Conservation (phyloP, 2,329 filamentous ascomycete genomes). For the Bipolaris zeicola region DNA sequence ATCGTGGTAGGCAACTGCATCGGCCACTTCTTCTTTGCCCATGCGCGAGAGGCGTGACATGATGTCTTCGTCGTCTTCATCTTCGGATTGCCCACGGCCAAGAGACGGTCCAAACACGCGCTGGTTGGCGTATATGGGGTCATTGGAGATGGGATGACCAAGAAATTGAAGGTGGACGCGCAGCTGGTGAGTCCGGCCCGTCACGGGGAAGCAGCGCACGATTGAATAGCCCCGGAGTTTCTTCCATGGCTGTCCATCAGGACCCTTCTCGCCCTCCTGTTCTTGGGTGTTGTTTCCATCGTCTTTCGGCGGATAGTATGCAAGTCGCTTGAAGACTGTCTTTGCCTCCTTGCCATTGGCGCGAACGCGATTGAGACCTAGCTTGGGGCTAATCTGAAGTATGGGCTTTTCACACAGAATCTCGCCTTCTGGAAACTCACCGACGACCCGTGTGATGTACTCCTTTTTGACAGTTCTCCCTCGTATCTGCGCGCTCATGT, state of each 20-base stretch:
- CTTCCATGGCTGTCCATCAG: constrained; percentile 55
- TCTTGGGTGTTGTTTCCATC: constrained; percentile 16
- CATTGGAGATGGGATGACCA: constrained; percentile 94
- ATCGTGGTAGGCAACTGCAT: constrained; percentile 91
- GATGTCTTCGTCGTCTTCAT: constrained; percentile 84
- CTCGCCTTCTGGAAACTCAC: constrained; percentile 89
- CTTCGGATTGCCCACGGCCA: constrained; percentile 69
- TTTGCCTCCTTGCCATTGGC: constrained; percentile 88
- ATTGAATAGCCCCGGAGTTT: constrained; percentile 81
- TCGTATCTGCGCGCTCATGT: constrained; percentile 76
- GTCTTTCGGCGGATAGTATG: constrained; percentile 76
- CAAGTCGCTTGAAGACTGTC: constrained; percentile 88
- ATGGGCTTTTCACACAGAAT: constrained; percentile 93
- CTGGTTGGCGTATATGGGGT: constrained; percentile 96
- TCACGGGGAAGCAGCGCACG: constrained; percentile 90
- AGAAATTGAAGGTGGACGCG: constrained; percentile 93
- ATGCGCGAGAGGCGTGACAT: constrained; percentile 84
- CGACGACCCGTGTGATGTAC: constrained; percentile 89
- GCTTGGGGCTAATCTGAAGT: constrained; percentile 89
- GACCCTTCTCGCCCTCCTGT: constrained; percentile 23
- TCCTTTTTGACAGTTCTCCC: constrained; percentile 88
- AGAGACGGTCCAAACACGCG: constrained; percentile 86
- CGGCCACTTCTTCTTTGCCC: constrained; percentile 91
- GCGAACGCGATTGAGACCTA: constrained; percentile 91
- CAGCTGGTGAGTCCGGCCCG: constrained; percentile 92